Percentiles rank a stretch among this genome's conserved stretches.
Conservation (phyloP, 805 yeast species). For the Scheffersomyces stipitis region DNA sequence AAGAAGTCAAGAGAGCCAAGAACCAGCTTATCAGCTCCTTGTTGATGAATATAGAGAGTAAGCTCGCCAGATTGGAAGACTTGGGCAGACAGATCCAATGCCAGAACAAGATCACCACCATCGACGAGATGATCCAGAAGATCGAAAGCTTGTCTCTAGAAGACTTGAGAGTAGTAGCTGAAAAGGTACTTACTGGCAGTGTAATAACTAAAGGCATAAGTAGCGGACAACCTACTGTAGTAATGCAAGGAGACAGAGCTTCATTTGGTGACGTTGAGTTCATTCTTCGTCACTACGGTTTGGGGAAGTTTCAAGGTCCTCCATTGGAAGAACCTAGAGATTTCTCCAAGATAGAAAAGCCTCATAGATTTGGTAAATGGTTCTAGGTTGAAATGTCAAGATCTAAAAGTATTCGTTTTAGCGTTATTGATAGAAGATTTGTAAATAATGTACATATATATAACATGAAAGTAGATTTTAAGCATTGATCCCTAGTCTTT, state of each 20-base stretch:
- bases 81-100: constrained; percentile 92
- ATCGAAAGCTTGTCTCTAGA: constrained; percentile 65
- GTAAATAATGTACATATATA: background rate
- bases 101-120: constrained; percentile 71
- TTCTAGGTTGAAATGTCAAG: constrained; percentile 17
- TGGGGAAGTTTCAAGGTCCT: constrained; percentile 48
- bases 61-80: constrained; percentile 92
- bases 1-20: constrained; percentile 85
- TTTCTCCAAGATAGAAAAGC: constrained; percentile 9
- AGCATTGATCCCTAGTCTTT: constrained; percentile 22
- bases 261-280: constrained; percentile 80
- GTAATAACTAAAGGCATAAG: constrained; percentile 46
- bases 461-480: no score
- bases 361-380: constrained; percentile 17
- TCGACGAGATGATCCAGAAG: constrained; percentile 75
- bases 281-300: constrained; percentile 66
- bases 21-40: constrained; percentile 86
- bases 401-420: no score
- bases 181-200: constrained; percentile 69
- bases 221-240: constrained; percentile 74
- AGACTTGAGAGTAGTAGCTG: constrained; percentile 75
- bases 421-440: background rate
- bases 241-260: constrained; percentile 85
- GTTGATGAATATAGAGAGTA: constrained; percentile 90
- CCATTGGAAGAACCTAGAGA: constrained; percentile 14